phyloP scores from a whole-genome alignment of 2,329 filamentous ascomycete species.

The Trichophaea hybrida region DNA sequence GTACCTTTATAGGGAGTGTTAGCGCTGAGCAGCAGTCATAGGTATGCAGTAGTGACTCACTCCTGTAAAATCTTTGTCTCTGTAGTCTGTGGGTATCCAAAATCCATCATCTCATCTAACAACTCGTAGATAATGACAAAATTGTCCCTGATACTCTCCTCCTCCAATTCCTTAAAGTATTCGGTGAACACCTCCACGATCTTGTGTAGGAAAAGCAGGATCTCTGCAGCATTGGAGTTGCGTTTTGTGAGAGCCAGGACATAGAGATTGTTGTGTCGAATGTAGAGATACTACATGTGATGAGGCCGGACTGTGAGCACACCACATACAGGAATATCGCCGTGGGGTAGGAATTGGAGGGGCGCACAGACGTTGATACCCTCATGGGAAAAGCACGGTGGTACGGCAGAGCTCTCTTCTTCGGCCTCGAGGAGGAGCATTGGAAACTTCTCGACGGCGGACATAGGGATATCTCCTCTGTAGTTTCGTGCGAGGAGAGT shows the following conservation, averaged over 20 bases:
- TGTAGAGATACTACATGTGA: constrained; percentile 72
- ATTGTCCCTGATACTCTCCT: constrained; percentile 97
- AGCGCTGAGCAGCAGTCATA: background rate
- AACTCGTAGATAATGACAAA: constrained; percentile 99
- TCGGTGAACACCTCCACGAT: constrained; percentile 98
- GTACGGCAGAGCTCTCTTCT: constrained; percentile 95
- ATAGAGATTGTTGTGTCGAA: constrained; percentile 97
- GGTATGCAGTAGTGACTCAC: constrained; percentile 22
- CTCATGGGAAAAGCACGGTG: constrained; percentile 95
- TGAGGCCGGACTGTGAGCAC: background rate
- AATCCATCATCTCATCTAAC: constrained; percentile 99
- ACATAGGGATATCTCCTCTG: constrained; percentile 97
- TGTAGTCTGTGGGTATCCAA: constrained; percentile 96
- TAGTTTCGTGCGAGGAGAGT: constrained; percentile 98
- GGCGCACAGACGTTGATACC: constrained; percentile 71
- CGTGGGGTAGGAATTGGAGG: constrained; percentile 8
- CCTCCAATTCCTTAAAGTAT: constrained; percentile 98
- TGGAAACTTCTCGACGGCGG: constrained; percentile 94
- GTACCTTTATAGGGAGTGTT: constrained; percentile 41
- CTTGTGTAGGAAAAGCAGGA: constrained; percentile 94
- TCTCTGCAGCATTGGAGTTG: constrained; percentile 97
- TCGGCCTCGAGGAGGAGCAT: constrained; percentile 92
- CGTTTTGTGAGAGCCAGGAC: constrained; percentile 94
- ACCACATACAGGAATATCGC: background rate
- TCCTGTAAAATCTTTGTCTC: constrained; percentile 98